Evolutionary conservation across 768 basidiomycete species (phyloP), one percentile per base, ranked within the genome.

Genomic region (Macrolepiota dolichaula): DNA sequence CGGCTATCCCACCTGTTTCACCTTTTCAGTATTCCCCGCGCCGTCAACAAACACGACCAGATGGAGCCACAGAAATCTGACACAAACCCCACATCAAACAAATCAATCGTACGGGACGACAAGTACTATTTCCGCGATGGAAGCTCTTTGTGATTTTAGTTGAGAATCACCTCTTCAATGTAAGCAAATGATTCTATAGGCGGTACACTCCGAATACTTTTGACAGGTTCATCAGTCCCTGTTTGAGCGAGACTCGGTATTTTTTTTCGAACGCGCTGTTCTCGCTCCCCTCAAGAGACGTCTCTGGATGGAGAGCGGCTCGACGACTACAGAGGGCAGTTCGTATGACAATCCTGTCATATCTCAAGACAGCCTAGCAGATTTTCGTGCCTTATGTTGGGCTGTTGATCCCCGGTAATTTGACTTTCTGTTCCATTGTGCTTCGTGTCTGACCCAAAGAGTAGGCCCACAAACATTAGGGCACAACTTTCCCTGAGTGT

Each of bases 71-170:
- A 32, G 29, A 32, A 32, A 32, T 32, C 29, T n/a, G n/a, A n/a
- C n/a, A n/a, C n/a, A n/a, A n/a, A n/a, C n/a, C n/a, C 7, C 29
- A 32, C 29, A 32, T 32, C 29, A 3, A 7, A 32, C 29, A 32
- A 3, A 3, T 32, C 29, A n/a, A n/a, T n/a, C n/a, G n/a, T n/a
- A n/a, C n/a, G 17, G 19, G 53, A 54, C 19, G 27, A 42, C 25
- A 25, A 55, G 25, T 55, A 40, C n/a, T 55, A 54, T 38, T 55
- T 40, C 22, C n/a, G 42, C 9, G 54, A 55, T n/a, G 54, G 54
- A 12, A 55, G 17, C 27, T n/a, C n/a, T 3, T 19, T 29, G 40
- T 40, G 22, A 13, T 55, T 17, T 15, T 6, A 3, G 25, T 44
- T 2, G 2, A 55, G n/a, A 17, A 29, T 22, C 25, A 7, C 15